phyloP scores from a whole-genome alignment of 441 rosid species.

The Rhodomyrtus psidioides region DNA sequence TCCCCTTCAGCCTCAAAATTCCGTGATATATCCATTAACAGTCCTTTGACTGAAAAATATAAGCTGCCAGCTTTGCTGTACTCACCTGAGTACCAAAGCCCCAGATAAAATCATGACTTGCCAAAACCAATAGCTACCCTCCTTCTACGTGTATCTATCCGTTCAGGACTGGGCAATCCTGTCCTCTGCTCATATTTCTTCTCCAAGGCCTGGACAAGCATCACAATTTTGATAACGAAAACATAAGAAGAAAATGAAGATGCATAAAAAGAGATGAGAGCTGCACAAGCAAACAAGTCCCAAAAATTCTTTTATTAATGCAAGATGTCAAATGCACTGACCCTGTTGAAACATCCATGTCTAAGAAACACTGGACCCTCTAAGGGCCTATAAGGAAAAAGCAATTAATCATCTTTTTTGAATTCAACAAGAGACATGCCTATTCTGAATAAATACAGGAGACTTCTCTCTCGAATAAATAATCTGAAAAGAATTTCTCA shows the following conservation, averaged over 20 bases:
- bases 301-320: not conserved
- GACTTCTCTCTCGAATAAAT: not conserved
- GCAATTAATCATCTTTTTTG: not conserved
- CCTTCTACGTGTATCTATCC: conserved; percentile 39
- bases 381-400: not conserved
- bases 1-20: not conserved
- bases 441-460: not conserved
- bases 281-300: not conserved
- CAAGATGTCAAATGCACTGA: not conserved
- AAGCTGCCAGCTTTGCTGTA: not conserved
- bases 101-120: conserved; percentile 27
- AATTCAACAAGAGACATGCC: not conserved
- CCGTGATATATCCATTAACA: not conserved
- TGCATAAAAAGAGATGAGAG: not conserved
- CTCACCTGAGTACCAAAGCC: not conserved
- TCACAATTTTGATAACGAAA: not conserved
- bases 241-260: not conserved
- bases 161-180: conserved; percentile 81
- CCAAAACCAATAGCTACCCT: conserved; percentile 87
- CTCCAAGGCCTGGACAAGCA: conserved; percentile 51
- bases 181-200: conserved; percentile 72
- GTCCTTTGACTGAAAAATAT: not conserved
- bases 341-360: not conserved
- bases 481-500: not conserved
- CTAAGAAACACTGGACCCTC: not conserved